Evolutionary conservation across 805 yeast species (phyloP).

Genomic region (Zygosaccharomyces bailii): DNA sequence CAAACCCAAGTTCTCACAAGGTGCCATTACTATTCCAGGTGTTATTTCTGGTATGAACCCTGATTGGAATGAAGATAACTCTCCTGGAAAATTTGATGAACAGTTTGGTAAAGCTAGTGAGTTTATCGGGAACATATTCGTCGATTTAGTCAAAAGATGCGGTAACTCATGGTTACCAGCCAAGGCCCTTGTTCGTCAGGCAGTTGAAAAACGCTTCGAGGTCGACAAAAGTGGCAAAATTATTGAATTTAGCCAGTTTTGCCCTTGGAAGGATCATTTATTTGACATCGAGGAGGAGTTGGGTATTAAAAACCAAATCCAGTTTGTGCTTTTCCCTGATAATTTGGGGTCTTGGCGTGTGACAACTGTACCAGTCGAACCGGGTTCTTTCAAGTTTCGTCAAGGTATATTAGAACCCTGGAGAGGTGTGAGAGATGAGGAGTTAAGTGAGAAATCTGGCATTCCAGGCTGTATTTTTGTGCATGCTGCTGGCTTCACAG

Average conservation of each 20-base stretch:
- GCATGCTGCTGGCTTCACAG: conserved; percentile 97
- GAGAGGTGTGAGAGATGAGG: conserved; percentile 95
- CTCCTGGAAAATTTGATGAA: conserved; percentile 62
- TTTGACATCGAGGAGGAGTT: conserved; percentile 65
- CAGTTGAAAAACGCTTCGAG: conserved; percentile 55
- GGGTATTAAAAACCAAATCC: conserved; percentile 50
- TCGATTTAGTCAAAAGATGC: conserved; percentile 58
- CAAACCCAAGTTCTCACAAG: conserved; percentile 64
- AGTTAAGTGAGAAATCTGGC: conserved; percentile 68
- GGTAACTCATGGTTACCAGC: conserved; percentile 94
- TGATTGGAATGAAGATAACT: conserved; percentile 68
- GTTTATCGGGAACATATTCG: conserved; percentile 80
- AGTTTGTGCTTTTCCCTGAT: conserved; percentile 80
- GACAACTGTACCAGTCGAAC: conserved; percentile 82
- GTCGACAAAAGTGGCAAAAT: conserved; percentile 70
- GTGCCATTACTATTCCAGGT: conserved; percentile 72
- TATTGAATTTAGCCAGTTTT: conserved; percentile 66
- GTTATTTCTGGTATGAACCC: conserved; percentile 81
- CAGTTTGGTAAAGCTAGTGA: conserved; percentile 68
- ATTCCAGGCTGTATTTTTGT: conserved; percentile 84
- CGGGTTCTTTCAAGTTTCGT: conserved; percentile 79
- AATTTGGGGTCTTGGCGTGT: conserved; percentile 75
- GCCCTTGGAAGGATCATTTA: conserved; percentile 95
- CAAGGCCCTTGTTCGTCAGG: conserved; percentile 66
- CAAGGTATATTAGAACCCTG: conserved; percentile 83